phyloP scores from a whole-genome alignment of 805 yeast species.

The Saturnispora ahearnii region DNA sequence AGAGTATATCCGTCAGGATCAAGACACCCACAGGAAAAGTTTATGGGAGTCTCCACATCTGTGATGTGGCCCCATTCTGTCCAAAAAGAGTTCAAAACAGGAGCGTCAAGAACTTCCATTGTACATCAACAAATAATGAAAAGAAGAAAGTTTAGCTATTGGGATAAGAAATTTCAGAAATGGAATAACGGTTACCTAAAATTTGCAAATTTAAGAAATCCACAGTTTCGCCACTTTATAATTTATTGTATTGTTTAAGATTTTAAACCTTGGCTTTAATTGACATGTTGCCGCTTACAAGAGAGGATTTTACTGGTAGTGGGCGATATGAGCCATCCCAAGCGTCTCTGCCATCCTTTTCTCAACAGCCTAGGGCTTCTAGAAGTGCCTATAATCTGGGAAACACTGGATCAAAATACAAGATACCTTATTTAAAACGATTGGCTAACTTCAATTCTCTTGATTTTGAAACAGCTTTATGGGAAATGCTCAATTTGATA shows the following conservation, averaged over 20 bases:
- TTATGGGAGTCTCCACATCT: background rate
- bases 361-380: background rate
- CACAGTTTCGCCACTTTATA: background rate
- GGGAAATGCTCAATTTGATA: conserved; percentile 77
- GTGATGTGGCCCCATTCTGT: conserved; percentile 1
- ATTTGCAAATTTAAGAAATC: background rate
- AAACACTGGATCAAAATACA: conserved; percentile 12
- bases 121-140: background rate
- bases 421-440: conserved; percentile 28
- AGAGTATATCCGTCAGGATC: conserved; percentile 38
- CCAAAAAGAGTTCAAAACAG: conserved; percentile 1
- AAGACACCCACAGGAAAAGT: conserved; percentile 24
- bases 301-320: conserved; percentile 13
- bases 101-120: background rate
- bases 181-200: background rate
- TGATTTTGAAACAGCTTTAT: conserved; percentile 86
- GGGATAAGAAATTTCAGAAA: background rate
- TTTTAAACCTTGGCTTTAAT: background rate
- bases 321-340: conserved; percentile 11
- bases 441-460: conserved; percentile 67
- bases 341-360: conserved; percentile 10
- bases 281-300: conserved; percentile 13
- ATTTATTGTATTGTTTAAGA: background rate
- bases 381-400: background rate
- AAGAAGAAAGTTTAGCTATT: too few species aligned